A percentile compares a stretch with the other conserved stretches of the same genome.
These are phyloP conservation scores for Yamadazyma phyllophila DNA, from an alignment of 805 yeast species.

Conservation along the genomic window DNA sequence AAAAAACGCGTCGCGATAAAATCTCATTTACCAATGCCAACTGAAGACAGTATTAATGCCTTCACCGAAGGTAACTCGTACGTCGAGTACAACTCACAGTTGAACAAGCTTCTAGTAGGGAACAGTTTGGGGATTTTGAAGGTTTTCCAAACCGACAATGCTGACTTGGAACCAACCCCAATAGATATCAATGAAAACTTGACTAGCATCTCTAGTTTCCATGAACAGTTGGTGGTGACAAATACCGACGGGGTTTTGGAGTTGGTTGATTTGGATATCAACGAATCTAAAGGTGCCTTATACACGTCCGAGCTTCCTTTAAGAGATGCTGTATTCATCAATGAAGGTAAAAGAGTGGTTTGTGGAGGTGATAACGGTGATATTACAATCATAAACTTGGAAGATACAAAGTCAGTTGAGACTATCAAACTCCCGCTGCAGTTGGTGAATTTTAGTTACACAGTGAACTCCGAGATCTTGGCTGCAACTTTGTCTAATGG, in stretches of 20 bases:
- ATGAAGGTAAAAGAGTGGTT: constrained; percentile 55
- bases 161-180: constrained; percentile 61
- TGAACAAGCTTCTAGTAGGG: constrained; percentile 45
- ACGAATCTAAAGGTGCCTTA: constrained; percentile 34
- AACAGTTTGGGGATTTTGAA: constrained; percentile 55
- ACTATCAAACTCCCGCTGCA: constrained; percentile 49
- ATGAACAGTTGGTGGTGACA: constrained; percentile 28
- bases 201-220: constrained; percentile 34
- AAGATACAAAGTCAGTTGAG: constrained; percentile 26
- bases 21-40: constrained; percentile 2
- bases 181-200: constrained; percentile 49
- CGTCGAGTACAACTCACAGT: constrained; percentile 21
- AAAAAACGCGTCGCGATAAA: constrained; percentile 13
- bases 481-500: constrained; percentile 63
- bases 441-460: constrained; percentile 54
- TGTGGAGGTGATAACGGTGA: constrained; percentile 70
- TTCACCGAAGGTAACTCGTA: constrained; percentile 42
- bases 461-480: constrained; percentile 52
- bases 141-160: constrained; percentile 44
- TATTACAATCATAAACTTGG: constrained; percentile 38
- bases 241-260: constrained; percentile 45
- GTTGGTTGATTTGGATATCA: constrained; percentile 30
- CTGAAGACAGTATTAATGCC: constrained; percentile 28
- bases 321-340: constrained; percentile 55
- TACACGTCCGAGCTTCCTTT: constrained; percentile 46